Evolutionary conservation across 2,329 filamentous ascomycete genomes (phyloP), one percentile per base, ranked within the genome.

Genomic region (Scedosporium apiospermum): DNA sequence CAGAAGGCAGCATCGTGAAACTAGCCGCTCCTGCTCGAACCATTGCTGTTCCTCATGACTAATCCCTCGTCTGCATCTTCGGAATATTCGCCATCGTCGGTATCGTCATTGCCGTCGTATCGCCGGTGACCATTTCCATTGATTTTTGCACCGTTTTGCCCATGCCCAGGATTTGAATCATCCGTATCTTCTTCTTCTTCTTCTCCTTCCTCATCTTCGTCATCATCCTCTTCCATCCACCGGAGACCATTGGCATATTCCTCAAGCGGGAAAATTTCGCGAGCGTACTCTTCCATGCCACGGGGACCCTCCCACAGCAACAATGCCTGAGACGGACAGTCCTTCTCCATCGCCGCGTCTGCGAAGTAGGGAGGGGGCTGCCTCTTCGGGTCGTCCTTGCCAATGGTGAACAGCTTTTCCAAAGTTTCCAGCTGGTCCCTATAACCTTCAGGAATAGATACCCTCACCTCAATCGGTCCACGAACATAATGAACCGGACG

Each of bases 221-320:
- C 79, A 46, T 80, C 80, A 10, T 81, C 81, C 4, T 83, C 80
- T 53, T 82, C 71, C 93, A 97, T 98, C 95, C 95, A 99, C 16
- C 89, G 91, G 70, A 95, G 77, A 4, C 93, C 93, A 72, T 98
- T 98, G 38, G 92, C 91, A 68, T 93, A 89, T 76, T 99, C 95
- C 74, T 99, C 95, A 12, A 97, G 82, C 0, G 91, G 91, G 69
- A 98, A 98, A 30, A 96, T 92, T 73, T 98, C 95, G 58, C 90
- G 83, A 1, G 93, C 93, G 73, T 98, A 99, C 75, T 98, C 95
- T 72, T 97, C 92, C 68, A 98, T 83, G 34, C 91, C 90, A 62
- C 95, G 83, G 67, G 91, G 91, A 3, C 92, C 95, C 71, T 96
- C 91, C 95, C 95, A 98, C 26, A 99, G 78, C 68, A 88, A 83